These are phyloP conservation scores for Rhodosporidiobolus sp. DNA, from an alignment of 768 basidiomycete genomes.

Conservation along the genomic window DNA sequence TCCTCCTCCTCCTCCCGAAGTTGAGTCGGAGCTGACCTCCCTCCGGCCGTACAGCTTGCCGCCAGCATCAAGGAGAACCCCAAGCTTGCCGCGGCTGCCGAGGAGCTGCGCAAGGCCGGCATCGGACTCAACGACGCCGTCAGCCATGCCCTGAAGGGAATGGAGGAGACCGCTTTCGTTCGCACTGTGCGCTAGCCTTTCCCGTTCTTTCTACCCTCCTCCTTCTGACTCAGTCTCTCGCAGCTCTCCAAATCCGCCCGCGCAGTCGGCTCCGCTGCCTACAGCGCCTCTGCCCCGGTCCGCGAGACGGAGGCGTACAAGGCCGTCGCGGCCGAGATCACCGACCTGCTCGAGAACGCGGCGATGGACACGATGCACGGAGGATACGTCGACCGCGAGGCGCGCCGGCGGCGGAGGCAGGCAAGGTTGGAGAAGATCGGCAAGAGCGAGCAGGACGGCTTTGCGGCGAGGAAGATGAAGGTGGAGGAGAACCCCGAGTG, in stretches of 20 bases:
- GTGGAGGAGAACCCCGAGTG: constrained; percentile 77
- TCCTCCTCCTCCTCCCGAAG: not conserved
- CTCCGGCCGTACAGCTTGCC: constrained; percentile 59
- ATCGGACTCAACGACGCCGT: constrained; percentile 92
- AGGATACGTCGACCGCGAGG: constrained; percentile 68
- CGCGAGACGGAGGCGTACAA: constrained; percentile 95
- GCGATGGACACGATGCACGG: constrained; percentile 91
- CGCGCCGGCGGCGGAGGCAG: constrained; percentile 73
- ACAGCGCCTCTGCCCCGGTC: constrained; percentile 90
- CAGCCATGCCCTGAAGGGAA: constrained; percentile 79
- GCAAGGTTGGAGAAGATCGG: constrained; percentile 81
- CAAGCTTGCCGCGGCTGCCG: constrained; percentile 80
- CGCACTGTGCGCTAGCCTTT: constrained; percentile 49
- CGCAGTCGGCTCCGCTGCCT: constrained; percentile 79
- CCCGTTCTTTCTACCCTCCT: no score
- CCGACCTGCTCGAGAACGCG: constrained; percentile 91
- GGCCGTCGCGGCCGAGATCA: constrained; percentile 75
- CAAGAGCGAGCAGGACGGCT: constrained; percentile 55
- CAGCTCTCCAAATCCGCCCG: constrained; percentile 82
- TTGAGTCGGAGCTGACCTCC: not conserved
- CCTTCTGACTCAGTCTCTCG: not conserved
- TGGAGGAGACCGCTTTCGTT: constrained; percentile 92
- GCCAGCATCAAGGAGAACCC: constrained; percentile 97
- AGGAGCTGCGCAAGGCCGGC: constrained; percentile 83
- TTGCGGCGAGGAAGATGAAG: constrained; percentile 54